Evolutionary conservation across 805 yeast genomes (phyloP).

Genomic region (Millerozyma acaciae): DNA sequence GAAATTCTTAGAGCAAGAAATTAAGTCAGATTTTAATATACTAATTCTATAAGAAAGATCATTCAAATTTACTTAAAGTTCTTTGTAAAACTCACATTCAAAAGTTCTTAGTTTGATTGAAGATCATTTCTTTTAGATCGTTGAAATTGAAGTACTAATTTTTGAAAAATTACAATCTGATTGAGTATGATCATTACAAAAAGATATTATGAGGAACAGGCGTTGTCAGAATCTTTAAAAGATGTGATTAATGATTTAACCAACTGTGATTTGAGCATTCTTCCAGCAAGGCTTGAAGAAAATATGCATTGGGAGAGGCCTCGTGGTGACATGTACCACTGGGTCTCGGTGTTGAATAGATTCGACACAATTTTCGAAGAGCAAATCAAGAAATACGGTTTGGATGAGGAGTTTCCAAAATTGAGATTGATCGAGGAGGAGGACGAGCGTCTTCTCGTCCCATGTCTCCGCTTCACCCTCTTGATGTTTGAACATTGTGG

Average conservation of each 20-base stretch:
- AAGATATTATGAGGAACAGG: constrained; percentile 23
- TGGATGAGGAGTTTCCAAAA: constrained; percentile 44
- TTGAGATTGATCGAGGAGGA: constrained; percentile 40
- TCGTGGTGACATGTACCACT: constrained; percentile 65
- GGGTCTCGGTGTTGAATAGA: constrained; percentile 73
- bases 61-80: no score
- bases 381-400: constrained; percentile 50
- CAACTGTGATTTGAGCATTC: constrained; percentile 32
- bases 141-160: no score
- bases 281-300: constrained; percentile 35
- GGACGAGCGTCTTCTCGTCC: constrained; percentile 47
- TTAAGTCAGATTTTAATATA: no score
- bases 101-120: no score
- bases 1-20: no score
- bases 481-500: constrained; percentile 65
- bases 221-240: constrained; percentile 26
- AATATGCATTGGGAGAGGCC: constrained; percentile 57
- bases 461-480: constrained; percentile 59
- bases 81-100: no score
- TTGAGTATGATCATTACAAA: constrained; percentile 35
- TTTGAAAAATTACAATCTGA: no score
- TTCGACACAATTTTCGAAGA: constrained; percentile 65
- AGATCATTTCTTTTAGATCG: no score
- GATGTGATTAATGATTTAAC: constrained; percentile 35
- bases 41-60: no score